Conservation (phyloP, 2,329 filamentous ascomycete genomes). For the Cordyceps farinosa region DNA sequence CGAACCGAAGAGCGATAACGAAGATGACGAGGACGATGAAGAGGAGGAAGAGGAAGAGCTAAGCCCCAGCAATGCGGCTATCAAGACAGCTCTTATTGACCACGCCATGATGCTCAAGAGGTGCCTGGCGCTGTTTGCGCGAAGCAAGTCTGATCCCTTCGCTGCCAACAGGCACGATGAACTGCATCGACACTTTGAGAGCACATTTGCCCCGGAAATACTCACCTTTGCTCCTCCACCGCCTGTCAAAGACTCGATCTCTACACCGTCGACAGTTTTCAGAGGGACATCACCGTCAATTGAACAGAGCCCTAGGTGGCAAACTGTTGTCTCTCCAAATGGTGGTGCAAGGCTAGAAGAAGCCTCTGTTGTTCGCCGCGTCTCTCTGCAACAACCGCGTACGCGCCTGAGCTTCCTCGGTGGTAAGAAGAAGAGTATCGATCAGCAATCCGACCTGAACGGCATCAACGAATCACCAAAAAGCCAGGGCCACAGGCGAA, state of each 20-base stretch:
- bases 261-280: slow-evolving; percentile 43
- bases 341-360: slow-evolving; percentile 43
- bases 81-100: slow-evolving; percentile 82
- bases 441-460: slow-evolving; percentile 29
- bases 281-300: slow-evolving; percentile 48
- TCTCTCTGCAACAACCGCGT: slow-evolving; percentile 46
- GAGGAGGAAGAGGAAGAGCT: slow-evolving; percentile 46
- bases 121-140: slow-evolving; percentile 67
- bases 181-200: slow-evolving; percentile 59
- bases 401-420: slow-evolving; percentile 56
- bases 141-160: slow-evolving; percentile 40
- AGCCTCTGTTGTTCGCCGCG: slow-evolving; percentile 46
- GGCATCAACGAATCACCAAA: slow-evolving; percentile 25
- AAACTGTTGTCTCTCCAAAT: slow-evolving; percentile 33
- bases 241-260: slow-evolving; percentile 38
- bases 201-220: slow-evolving; percentile 63
- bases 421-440: slow-evolving; percentile 45
- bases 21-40: slow-evolving; percentile 38
- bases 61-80: slow-evolving; percentile 66
- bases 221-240: slow-evolving; percentile 55
- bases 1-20: slow-evolving; percentile 37
- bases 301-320: slow-evolving; percentile 33
- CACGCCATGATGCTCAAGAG: slow-evolving; percentile 85
- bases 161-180: slow-evolving; percentile 41
- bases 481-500: slow-evolving; percentile 27